Evolutionary conservation across 805 yeast species (phyloP).

Genomic region (Cyberlindnera mrakii): DNA sequence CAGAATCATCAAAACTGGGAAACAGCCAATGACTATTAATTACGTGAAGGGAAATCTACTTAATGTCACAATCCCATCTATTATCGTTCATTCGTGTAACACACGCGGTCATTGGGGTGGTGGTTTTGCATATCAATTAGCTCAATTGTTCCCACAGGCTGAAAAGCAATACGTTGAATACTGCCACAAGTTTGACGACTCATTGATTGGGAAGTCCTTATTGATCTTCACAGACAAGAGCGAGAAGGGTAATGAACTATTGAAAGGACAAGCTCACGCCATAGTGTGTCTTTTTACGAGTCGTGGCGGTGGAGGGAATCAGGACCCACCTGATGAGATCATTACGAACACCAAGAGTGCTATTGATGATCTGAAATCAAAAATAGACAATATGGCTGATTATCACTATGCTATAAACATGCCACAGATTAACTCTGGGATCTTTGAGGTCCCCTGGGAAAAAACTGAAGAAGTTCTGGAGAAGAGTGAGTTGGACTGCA

Average conservation of each 20-base stretch:
- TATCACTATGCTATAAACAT: conserved; percentile 35
- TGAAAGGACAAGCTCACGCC: conserved; percentile 17
- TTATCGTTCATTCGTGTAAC: conserved; percentile 77
- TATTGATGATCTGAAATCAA: conserved; percentile 37
- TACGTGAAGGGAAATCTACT: conserved; percentile 60
- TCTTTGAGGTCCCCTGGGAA: conserved; percentile 77
- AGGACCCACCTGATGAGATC: conserved; percentile 40
- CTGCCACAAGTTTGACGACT: conserved; percentile 16
- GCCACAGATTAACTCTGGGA: conserved; percentile 80
- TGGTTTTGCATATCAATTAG: conserved; percentile 65
- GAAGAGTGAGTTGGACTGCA: conserved; percentile 28
- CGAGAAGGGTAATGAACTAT: conserved; percentile 27
- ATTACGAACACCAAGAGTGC: conserved; percentile 45
- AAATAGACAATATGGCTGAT: conserved; percentile 22
- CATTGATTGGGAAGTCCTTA: conserved; percentile 50
- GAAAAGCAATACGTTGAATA: conserved; percentile 37
- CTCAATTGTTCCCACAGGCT: conserved; percentile 48
- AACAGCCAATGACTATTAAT: conserved; percentile 9
- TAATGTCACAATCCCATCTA: conserved; percentile 28
- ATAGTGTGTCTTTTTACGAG: conserved; percentile 73
- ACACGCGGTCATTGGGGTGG: conserved; percentile 81
- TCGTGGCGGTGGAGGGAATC: conserved; percentile 38
- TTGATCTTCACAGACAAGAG: conserved; percentile 31
- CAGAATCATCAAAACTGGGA: too few species aligned
- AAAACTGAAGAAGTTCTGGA: conserved; percentile 50